Conservation (phyloP, 2,329 filamentous ascomycete genomes). For the Colletotrichum sojae region DNA sequence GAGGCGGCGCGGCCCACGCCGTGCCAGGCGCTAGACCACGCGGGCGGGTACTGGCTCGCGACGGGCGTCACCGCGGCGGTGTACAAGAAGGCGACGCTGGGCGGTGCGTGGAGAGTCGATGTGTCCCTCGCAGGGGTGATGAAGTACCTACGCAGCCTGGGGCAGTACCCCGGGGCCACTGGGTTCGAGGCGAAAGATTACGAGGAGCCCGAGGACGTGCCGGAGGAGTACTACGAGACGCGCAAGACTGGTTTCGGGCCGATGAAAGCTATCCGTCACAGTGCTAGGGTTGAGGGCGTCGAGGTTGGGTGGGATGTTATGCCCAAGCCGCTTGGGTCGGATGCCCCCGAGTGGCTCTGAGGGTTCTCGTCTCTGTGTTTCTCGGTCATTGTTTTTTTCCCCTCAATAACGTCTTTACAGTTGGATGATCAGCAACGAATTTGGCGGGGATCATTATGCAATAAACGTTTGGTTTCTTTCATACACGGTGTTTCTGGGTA, state of each 20-base stretch:
- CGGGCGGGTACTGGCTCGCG: slow-evolving; percentile 67
- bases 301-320: slow-evolving; percentile 64
- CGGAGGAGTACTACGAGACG: slow-evolving; percentile 57
- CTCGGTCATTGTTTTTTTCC: too few species aligned
- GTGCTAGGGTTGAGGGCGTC: slow-evolving; percentile 61
- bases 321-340: slow-evolving; percentile 64
- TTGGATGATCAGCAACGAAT: too few species aligned
- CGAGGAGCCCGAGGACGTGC: slow-evolving; percentile 47
- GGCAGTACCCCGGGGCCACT: slow-evolving; percentile 59
- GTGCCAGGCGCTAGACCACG: slow-evolving; percentile 71
- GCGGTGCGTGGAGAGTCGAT: slow-evolving; percentile 65
- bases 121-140: slow-evolving; percentile 62
- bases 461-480: too few species aligned
- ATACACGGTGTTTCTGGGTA: too few species aligned
- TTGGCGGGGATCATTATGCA: too few species aligned
- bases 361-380: not conserved
- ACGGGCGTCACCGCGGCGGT: slow-evolving; percentile 66
- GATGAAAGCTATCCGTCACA: slow-evolving; percentile 63
- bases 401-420: too few species aligned
- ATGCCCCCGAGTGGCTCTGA: slow-evolving; percentile 56
- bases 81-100: slow-evolving; percentile 59
- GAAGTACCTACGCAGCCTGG: slow-evolving; percentile 69
- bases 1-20: slow-evolving; percentile 60
- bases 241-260: slow-evolving; percentile 60
- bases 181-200: slow-evolving; percentile 59